Percentiles rank a stretch among this genome's conserved stretches.
phyloP scores from a whole-genome alignment of 768 basidiomycete species.

The Cystofilobasidium ferigula region DNA sequence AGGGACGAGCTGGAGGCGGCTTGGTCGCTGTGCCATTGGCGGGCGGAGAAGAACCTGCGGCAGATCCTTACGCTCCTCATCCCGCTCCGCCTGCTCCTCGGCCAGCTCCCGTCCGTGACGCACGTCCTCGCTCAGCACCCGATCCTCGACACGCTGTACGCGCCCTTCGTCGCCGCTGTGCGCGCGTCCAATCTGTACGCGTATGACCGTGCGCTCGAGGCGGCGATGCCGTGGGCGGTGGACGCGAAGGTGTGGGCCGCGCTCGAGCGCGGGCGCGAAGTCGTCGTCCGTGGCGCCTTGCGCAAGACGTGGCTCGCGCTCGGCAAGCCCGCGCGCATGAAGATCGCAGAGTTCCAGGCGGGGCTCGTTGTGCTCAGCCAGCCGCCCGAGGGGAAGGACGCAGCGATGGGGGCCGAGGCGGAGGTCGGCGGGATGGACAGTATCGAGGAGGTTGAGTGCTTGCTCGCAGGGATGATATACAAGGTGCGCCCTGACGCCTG shows the following conservation, averaged over 20 bases:
- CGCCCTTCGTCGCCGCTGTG: constrained; percentile 71
- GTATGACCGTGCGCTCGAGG: constrained; percentile 66
- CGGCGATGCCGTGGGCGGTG: constrained; percentile 61
- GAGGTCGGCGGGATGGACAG: constrained; percentile 42
- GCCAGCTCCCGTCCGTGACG: constrained; percentile 65
- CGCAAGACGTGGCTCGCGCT: constrained; percentile 55
- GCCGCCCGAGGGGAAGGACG: neutral
- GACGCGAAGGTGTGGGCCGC: constrained; percentile 76
- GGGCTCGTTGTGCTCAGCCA: constrained; percentile 2
- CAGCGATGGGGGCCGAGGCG: neutral
- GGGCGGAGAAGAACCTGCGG: constrained; percentile 65
- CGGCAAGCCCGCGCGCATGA: constrained; percentile 63
- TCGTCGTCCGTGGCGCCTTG: constrained; percentile 73
- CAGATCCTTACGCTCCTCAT: constrained; percentile 84
- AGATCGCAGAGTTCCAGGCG: constrained; percentile 42
- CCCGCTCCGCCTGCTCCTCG: constrained; percentile 75
- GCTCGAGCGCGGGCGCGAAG: constrained; percentile 75
- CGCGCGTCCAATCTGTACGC: constrained; percentile 59
- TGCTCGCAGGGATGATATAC: constrained; percentile 90
- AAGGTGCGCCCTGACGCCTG: constrained; percentile 43
- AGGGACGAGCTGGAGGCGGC: constrained; percentile 69
- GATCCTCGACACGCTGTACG: constrained; percentile 57
- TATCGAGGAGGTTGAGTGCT: constrained; percentile 78
- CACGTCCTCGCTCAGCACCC: constrained; percentile 67
- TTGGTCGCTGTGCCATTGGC: constrained; percentile 67